Conservation (phyloP, 495 filamentous ascomycete genomes). For the Hyphodiscus hymeniophilus region DNA sequence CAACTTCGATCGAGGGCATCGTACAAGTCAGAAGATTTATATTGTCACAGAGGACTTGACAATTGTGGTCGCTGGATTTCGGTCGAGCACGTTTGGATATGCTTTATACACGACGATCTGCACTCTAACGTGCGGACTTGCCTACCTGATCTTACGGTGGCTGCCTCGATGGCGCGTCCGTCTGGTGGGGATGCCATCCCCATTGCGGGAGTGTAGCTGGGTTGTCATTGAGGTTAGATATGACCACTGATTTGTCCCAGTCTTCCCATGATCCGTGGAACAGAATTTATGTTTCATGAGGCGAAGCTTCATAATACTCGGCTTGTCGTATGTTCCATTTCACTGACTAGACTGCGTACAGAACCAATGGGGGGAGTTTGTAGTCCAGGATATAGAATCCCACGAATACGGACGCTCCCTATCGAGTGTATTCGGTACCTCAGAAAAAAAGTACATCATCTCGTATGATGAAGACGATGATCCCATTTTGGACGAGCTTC, state of each 20-base stretch:
- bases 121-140: constrained; percentile 61
- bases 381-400: constrained; percentile 54
- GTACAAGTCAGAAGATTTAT: constrained; percentile 80
- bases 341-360: constrained; percentile 16
- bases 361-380: constrained; percentile 95
- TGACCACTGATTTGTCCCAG: too few relatives aligned
- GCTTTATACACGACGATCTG: constrained; percentile 62
- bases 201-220: constrained; percentile 73
- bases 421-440: constrained; percentile 76
- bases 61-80: constrained; percentile 85
- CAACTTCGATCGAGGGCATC: constrained; percentile 43
- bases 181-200: constrained; percentile 57
- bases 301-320: too few relatives aligned
- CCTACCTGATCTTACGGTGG: constrained; percentile 82
- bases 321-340: not conserved
- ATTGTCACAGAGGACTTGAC: constrained; percentile 90
- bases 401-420: constrained; percentile 70
- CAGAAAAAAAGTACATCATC: constrained; percentile 42
- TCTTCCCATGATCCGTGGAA: too few relatives aligned
- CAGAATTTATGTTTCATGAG: too few relatives aligned
- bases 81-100: constrained; percentile 60
- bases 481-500: constrained; percentile 61
- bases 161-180: constrained; percentile 77
- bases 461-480: constrained; percentile 71
- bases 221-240: constrained; percentile 69